These are phyloP conservation scores for Danielia oregonensis DNA, from an alignment of 805 yeast species.

Conservation along the genomic window DNA sequence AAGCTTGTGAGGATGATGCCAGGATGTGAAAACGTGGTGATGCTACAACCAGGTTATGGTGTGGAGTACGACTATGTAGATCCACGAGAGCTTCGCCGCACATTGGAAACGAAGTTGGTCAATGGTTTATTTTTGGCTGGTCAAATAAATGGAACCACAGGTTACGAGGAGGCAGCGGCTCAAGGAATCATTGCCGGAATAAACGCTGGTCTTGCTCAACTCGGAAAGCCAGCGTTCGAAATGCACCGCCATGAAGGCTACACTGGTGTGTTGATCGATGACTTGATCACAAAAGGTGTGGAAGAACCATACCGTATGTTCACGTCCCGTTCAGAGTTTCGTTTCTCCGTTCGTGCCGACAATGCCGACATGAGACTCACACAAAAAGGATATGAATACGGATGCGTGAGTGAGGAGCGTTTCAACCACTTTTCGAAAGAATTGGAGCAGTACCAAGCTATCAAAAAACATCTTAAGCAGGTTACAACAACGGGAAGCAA, in stretches of 20 bases:
- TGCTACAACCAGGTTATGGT: constrained; percentile 97
- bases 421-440: constrained; percentile 48
- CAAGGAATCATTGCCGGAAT: constrained; percentile 96
- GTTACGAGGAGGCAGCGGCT: constrained; percentile 98
- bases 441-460: constrained; percentile 38
- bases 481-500: constrained; percentile 49
- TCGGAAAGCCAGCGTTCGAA: constrained; percentile 42
- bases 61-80: constrained; percentile 97
- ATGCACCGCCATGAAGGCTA: constrained; percentile 81
- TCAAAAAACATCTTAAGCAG: constrained; percentile 43
- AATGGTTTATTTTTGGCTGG: constrained; percentile 87
- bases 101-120: constrained; percentile 78
- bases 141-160: constrained; percentile 97
- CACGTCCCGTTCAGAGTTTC: constrained; percentile 90
- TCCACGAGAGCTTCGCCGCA: constrained; percentile 76
- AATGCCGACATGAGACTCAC: constrained; percentile 90
- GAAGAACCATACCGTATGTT: constrained; percentile 98
- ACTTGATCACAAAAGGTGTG: constrained; percentile 90
- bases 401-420: constrained; percentile 63
- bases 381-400: constrained; percentile 56
- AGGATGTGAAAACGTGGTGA: constrained; percentile 83
- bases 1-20: constrained; percentile 71
- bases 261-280: constrained; percentile 90
- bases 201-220: constrained; percentile 72
- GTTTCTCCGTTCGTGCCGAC: constrained; percentile 87